Evolutionary conservation across 495 filamentous ascomycete species (phyloP), one percentile per base, ranked within the genome.

Genomic region (Lasiosphaeriaceae sp.): DNA sequence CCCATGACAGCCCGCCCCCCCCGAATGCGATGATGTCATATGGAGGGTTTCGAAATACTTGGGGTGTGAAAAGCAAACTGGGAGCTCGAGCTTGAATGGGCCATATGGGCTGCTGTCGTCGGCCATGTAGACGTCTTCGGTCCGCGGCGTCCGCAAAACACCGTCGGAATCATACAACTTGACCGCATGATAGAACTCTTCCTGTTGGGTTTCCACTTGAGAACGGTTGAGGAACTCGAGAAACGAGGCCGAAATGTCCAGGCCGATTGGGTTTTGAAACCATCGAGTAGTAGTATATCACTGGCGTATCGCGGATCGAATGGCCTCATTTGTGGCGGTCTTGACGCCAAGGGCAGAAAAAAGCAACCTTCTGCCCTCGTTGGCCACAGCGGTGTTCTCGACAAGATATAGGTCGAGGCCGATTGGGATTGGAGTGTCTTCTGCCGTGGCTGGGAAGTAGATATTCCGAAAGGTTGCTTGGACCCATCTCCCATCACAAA

Each of bases 331-430:
- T 23, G 39, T 17, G 12, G 47, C 47, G 8, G 17, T 50, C n/a
- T 43, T 29, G 4, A 61, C 63, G 14, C 65, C 70, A 1, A 73
- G 52, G 11, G 59, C 8, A 11, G n/a, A 20, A 53, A 74, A 73
- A 1, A 74, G 41, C 2, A 24, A 1, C 24, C 47, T 61, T 14
- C 71, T 56, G 4, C 62, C 48, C 2, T 50, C 44, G 16, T 60
- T 31, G 17, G 31, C 49, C 4, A 45, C 47, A 11, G 61, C 59
- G 9, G 43, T 41, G 12, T 47, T 11, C 2, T 58, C 22, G 22
- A 68, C 52, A 6, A 73, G 56, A 16, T 47, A 43, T 9, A 59
- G 11, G 20, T 20, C 26, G 1, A 68, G 39, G 24, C 55, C 68
- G 5, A 54, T 39, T 12, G 70, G 71, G n/a, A 72, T 63, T 29